Percentiles rank a stretch among this genome's conserved stretches.
phyloP scores from a whole-genome alignment of 2,329 filamentous ascomycete species.

The Aspergillus sergii region DNA sequence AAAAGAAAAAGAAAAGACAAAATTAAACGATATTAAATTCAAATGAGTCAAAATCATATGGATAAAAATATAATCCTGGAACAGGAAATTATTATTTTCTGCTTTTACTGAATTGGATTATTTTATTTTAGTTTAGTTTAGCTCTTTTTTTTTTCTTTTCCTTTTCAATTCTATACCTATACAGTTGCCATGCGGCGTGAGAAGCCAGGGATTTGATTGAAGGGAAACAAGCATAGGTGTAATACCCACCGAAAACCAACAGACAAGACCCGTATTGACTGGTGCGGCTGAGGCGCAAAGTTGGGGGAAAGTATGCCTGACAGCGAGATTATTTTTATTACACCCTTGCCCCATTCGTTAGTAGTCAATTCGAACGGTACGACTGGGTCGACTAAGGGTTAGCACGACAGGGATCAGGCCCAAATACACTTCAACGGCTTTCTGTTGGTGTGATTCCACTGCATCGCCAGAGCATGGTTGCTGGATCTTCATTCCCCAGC shows the following conservation, averaged over 20 bases:
- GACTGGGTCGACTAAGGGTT: not conserved
- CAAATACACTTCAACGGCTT: constrained; percentile 23
- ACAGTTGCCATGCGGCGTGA: not conserved
- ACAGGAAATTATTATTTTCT: not conserved
- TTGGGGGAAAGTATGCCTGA: constrained; percentile 9
- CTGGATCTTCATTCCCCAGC: constrained; percentile 11
- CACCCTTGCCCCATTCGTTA: not conserved
- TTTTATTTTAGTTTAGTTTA: not conserved
- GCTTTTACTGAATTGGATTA: not conserved
- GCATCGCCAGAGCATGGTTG: constrained; percentile 1
- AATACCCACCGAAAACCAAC: constrained; percentile 7
- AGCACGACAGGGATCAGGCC: not conserved
- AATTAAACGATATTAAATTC: constrained; percentile 1
- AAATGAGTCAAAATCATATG: not conserved
- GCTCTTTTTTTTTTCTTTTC: not conserved
- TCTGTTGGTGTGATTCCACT: constrained; percentile 16
- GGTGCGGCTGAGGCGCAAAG: constrained; percentile 10
- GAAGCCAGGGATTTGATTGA: not conserved
- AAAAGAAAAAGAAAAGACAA: not conserved
- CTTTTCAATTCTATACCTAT: not conserved
- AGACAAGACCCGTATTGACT: constrained; percentile 8
- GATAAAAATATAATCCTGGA: not conserved
- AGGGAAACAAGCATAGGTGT: not conserved
- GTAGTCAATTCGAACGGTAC: constrained; percentile 2
- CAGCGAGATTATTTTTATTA: constrained; percentile 5